Evolutionary conservation across 305 asterid genomes (phyloP).

Genomic region (Fraxinus velutina): DNA sequence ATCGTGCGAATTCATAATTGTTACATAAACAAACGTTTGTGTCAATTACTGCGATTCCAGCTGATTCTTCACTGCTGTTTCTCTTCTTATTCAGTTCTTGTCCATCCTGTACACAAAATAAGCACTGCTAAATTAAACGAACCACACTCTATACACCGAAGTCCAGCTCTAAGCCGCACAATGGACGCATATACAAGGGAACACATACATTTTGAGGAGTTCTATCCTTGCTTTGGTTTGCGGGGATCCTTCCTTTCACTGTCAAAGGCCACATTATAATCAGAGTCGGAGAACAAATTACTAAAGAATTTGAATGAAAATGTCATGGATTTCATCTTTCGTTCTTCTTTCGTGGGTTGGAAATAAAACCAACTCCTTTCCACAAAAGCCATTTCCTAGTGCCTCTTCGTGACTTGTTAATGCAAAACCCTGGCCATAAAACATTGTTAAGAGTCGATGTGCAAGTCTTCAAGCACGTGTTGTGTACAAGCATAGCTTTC

Average conservation of each 20-base stretch:
- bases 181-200: not conserved
- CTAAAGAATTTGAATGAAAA: not conserved
- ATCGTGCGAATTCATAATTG: not conserved
- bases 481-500: not conserved
- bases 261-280: not conserved
- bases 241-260: not conserved
- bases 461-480: not conserved
- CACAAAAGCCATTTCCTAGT: not conserved
- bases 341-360: not conserved
- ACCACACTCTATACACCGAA: not conserved
- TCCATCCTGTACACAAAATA: conserved; percentile 15
- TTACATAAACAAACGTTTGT: not conserved
- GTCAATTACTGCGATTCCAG: not conserved
- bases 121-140: not conserved
- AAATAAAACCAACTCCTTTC: not conserved
- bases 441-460: not conserved
- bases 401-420: not conserved
- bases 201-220: not conserved
- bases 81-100: not conserved
- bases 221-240: not conserved
- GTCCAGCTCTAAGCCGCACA: not conserved
- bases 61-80: conserved; percentile 3
- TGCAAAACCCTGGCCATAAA: not conserved
- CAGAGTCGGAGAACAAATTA: not conserved
- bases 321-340: not conserved